Conservation (phyloP, 495 filamentous ascomycete genomes). For the Cercophora sp. region DNA sequence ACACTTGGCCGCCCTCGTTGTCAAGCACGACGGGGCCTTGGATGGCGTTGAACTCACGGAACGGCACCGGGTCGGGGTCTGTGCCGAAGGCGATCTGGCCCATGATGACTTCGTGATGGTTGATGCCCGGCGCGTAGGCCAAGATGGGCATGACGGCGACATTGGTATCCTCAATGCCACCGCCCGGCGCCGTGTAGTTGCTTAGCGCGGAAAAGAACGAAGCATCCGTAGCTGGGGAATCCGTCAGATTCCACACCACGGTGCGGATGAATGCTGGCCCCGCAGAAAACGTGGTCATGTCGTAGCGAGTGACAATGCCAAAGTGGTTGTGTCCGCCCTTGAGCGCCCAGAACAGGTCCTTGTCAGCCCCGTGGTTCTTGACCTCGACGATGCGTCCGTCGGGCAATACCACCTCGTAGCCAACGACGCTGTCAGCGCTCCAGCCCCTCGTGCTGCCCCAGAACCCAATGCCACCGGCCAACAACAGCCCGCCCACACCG, state of each 20-base stretch:
- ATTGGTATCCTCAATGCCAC: constrained; percentile 17
- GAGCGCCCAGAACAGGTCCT: constrained; percentile 50
- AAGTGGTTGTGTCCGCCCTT: constrained; percentile 54
- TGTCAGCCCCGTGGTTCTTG: constrained; percentile 21
- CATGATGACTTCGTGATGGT: too few species aligned
- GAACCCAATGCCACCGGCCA: constrained; percentile 53
- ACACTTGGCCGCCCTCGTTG: too few species aligned
- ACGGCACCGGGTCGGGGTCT: too few species aligned
- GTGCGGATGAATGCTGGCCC: constrained; percentile 18
- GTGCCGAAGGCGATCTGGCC: too few species aligned
- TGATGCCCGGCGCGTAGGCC: too few species aligned
- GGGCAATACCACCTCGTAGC: constrained; percentile 48
- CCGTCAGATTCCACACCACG: constrained; percentile 5
- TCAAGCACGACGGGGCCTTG: too few species aligned
- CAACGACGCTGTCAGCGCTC: constrained; percentile 46
- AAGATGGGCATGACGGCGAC: background rate
- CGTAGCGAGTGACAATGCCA: constrained; percentile 46
- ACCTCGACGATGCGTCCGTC: constrained; percentile 32
- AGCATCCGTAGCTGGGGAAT: constrained; percentile 11
- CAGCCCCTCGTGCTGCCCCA: constrained; percentile 45
- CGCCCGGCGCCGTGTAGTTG: background rate
- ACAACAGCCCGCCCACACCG: constrained; percentile 55
- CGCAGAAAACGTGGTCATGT: constrained; percentile 21
- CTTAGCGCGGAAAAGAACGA: constrained; percentile 12
- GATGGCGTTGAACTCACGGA: too few species aligned